phyloP scores from a whole-genome alignment of 257 asterid species.

The Petunia axillaris region DNA sequence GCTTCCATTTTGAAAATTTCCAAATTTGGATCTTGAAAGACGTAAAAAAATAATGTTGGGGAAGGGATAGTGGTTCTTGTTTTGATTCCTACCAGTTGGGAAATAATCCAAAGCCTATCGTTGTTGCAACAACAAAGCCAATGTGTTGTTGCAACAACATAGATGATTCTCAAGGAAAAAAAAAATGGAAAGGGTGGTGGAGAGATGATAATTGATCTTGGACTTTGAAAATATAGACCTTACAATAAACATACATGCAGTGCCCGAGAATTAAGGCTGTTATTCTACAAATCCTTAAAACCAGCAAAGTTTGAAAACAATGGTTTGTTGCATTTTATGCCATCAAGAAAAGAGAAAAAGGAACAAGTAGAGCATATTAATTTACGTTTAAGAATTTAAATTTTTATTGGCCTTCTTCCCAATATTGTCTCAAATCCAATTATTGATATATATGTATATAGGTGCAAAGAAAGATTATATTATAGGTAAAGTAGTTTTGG shows the following conservation, averaged over 20 bases:
- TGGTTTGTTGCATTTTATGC: not conserved
- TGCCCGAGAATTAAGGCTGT: not conserved
- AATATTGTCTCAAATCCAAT: no score
- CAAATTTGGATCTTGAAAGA: not conserved
- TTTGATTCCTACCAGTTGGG: constrained; percentile 2
- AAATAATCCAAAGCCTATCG: not conserved
- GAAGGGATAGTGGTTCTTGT: not conserved
- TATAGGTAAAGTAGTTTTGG: no score
- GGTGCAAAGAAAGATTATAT: no score
- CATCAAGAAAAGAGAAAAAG: not conserved
- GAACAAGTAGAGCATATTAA: no score
- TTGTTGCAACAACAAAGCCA: not conserved
- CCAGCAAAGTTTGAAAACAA: not conserved
- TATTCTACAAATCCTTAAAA: not conserved
- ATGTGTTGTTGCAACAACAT: constrained; percentile 18
- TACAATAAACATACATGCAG: constrained; percentile 2
- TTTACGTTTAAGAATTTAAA: not conserved
- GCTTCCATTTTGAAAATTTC: not conserved
- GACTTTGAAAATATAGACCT: constrained; percentile 1
- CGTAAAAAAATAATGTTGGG: not conserved
- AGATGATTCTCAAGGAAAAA: not conserved
- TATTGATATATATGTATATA: no score
- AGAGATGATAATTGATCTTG: not conserved
- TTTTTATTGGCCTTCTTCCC: no score
- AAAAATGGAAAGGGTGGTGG: not conserved